phyloP scores from a whole-genome alignment of 495 filamentous ascomycete species.

The Neurospora intermedia region DNA sequence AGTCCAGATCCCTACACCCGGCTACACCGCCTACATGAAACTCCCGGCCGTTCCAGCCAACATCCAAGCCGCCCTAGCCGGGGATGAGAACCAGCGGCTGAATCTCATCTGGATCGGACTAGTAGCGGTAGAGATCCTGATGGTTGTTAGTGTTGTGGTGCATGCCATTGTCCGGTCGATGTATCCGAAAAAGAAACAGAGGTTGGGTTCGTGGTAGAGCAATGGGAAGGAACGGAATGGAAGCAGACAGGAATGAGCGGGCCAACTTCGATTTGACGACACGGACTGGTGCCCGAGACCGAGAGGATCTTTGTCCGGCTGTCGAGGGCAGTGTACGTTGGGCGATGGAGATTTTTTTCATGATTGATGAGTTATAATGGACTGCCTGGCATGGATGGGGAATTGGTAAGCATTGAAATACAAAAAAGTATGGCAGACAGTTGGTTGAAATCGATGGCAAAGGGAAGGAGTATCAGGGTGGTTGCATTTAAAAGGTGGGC shows the following conservation, averaged over 20 bases:
- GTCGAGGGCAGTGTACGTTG: background rate
- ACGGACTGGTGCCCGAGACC: background rate
- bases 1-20: background rate
- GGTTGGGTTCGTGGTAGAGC: background rate
- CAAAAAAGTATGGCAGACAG: background rate
- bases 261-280: background rate
- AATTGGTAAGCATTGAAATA: background rate
- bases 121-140: constrained; percentile 29
- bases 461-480: background rate
- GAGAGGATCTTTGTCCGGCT: background rate
- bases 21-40: background rate
- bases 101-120: constrained; percentile 37
- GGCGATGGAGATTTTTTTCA: background rate
- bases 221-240: background rate
- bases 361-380: background rate
- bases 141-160: constrained; percentile 28
- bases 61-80: constrained; percentile 17
- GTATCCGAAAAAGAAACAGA: background rate
- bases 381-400: background rate
- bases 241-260: background rate
- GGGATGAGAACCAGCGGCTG: constrained; percentile 28
- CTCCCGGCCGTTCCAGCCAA: constrained; percentile 8
- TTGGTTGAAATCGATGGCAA: background rate
- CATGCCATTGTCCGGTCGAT: constrained; percentile 15
- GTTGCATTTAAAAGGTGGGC: background rate